Base-by-base conservation (phyloP, 1,139 yeast genomes). In the Torulaspora pretoriensis region DNA sequence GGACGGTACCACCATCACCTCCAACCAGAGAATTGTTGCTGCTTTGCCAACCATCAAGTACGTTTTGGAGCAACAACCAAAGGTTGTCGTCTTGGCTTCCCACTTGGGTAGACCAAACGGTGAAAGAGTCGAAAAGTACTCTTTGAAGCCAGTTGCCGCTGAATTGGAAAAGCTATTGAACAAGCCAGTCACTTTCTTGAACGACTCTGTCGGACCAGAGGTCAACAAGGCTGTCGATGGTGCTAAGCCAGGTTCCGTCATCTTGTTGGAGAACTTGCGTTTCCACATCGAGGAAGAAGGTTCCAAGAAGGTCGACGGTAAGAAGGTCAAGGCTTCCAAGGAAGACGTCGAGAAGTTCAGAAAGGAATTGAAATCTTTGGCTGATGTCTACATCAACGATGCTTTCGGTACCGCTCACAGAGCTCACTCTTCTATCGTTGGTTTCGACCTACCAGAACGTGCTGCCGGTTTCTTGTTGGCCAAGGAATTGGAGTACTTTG, bases 321-420 rank as follows among this genome's bases (percentile, higher is more conserved):
- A 80, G 69, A 90, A 90, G 78, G 78, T 81, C 64, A 90, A 90
- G 80, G 96, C 97, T 54, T 80, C 84, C 55, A 75, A 82, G 57
- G 95, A 77, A 62, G 85, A 71, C 56, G 96, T 90, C 59, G 81
- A 77, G 68, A 78, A 74, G 64, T 90, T 90, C 84, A 86, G 97
- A 79, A 65, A 77, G 61, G 81, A 84, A 65, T 81, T 90, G 73
- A 85, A 96, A 62, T 72, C 85, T 48, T 77, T 90, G 64, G 97
- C 96, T 57, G 97, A 90, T 64, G 95, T 90, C 56, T 90, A 90
- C 75, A 81, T 90, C 69, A 90, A 90, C 72, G 97, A 90, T 69
- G 97, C 97, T 49, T 90, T 90, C 64, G 97, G 97, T 68, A 92
- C 97, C 55, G 96, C 97, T 46, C 97, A 90, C 83, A 87, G 97